Conservation (phyloP, 148 eudicot species). For the Fallopia convolvulus region DNA sequence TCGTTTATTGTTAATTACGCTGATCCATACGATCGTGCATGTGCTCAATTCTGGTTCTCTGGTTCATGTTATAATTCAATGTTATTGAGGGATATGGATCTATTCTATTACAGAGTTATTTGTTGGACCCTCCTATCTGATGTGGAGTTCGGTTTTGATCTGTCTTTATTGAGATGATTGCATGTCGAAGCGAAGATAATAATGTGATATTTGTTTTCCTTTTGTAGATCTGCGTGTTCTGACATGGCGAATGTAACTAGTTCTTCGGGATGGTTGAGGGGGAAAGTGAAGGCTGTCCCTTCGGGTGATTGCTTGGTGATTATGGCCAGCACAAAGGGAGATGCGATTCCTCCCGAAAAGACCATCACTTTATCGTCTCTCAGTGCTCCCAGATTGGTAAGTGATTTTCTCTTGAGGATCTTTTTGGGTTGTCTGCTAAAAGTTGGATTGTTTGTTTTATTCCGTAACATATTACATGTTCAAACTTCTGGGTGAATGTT, state of each 20-base stretch:
- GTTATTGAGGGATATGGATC: not conserved
- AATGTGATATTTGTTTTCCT: not conserved
- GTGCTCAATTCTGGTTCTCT: not conserved
- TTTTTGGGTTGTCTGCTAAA: not conserved
- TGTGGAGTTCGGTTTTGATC: not conserved
- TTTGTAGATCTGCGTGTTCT: constrained; percentile 19
- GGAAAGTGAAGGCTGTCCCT: constrained; percentile 86
- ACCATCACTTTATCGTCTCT: constrained; percentile 72
- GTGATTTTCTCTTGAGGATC: constrained; percentile 10
- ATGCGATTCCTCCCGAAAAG: constrained; percentile 66
- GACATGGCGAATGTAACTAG: constrained; percentile 58
- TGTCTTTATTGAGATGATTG: constrained; percentile 4
- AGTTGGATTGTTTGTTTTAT: constrained; percentile 1
- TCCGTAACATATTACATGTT: not conserved
- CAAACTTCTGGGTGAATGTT: not conserved
- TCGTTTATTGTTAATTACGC: not conserved
- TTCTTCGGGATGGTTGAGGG: constrained; percentile 67
- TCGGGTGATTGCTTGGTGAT: constrained; percentile 91
- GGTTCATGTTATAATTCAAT: not conserved
- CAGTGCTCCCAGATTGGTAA: constrained; percentile 82
- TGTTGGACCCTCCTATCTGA: not conserved
- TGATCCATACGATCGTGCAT: constrained; percentile 1
- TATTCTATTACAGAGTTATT: not conserved
- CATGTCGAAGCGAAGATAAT: constrained; percentile 6
- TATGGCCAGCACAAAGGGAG: constrained; percentile 59